Evolutionary conservation across 1,284 basidiomycete genomes (phyloP).

Genomic region (Ganoderma lucidum): DNA sequence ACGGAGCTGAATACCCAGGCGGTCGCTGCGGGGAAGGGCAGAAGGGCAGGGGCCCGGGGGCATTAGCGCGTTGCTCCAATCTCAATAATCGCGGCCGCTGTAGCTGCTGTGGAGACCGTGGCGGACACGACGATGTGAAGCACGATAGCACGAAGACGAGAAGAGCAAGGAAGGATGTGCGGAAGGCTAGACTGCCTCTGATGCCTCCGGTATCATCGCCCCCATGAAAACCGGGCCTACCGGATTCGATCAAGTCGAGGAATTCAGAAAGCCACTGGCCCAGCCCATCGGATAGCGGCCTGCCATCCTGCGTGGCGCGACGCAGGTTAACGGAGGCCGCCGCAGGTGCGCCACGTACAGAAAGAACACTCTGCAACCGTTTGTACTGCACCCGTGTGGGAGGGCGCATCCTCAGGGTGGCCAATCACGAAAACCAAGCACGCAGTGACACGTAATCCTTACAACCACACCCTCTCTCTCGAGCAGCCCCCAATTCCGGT

Average conservation of each 20-base stretch:
- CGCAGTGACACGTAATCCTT: constrained; percentile 1
- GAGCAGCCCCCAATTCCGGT: background rate
- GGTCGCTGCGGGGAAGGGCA: constrained; percentile 60
- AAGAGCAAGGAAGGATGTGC: background rate
- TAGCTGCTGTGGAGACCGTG: background rate
- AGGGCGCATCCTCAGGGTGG: background rate
- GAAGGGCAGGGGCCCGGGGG: background rate
- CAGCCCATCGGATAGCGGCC: background rate
- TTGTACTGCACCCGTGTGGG: constrained; percentile 4
- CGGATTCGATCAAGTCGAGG: background rate
- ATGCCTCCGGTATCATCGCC: background rate
- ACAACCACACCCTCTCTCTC: background rate
- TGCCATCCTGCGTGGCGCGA: background rate
- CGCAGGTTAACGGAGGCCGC: background rate
- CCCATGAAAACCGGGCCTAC: background rate
- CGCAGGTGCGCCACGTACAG: background rate
- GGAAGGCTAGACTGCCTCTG: background rate
- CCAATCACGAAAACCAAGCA: background rate
- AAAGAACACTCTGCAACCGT: background rate
- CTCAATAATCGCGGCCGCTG: background rate
- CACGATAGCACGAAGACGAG: background rate
- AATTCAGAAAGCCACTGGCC: background rate
- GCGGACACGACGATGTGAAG: background rate
- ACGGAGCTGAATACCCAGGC: constrained; percentile 86
- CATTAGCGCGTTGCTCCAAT: constrained; percentile 8